Base-by-base conservation (phyloP, 1,284 basidiomycete species). In the Puccinia coronata region DNA sequence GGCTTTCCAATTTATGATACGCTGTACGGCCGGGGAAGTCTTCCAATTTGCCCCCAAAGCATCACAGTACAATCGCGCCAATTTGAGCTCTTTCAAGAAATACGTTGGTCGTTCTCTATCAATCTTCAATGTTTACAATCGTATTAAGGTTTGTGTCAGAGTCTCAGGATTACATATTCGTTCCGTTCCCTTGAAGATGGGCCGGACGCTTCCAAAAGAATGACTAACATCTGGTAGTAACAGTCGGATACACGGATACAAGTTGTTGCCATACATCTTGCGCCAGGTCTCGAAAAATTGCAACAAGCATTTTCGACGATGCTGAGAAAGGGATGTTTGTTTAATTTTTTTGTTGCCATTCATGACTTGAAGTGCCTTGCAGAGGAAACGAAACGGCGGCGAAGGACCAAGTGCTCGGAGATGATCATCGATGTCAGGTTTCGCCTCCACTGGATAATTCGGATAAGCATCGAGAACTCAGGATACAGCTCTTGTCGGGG, bases 71-170 rank as follows among this genome's bases (percentile, higher is more conserved):
- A 90, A 91, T 86, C 94, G 95, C 2, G 94, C 94, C 1, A 98
- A 88, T 84, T 92, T 92, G 86, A 92, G 92, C 87, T 98, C 96
- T 86, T 97, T 97, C 83, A 96, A 86, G 12, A 93, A 93, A 86
- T 97, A 98, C 0, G 94, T 91, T 0, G 93, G 90, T 72, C 95
- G 90, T 83, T 96, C 93, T 49, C 92, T 89, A 85, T 98, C 95
- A 89, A 94, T 92, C 94, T 97, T 85, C 6, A 18, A 0, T 49
- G 0, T 55, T 41, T 76, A 1, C 39, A 39, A 63, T 47, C n/a
- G 36, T 47, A 31, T 65, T 39, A 25, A 31, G 34, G 1, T 47
- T 59, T 41, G 18, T 43, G 41, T 67, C 63, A 67, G 63, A 39
- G 61, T 31, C 16, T 23, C 31, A 47, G 1, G 1, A 49, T 25